Evolutionary conservation across 768 basidiomycete genomes (phyloP).

Genomic region (Suillus placidus): DNA sequence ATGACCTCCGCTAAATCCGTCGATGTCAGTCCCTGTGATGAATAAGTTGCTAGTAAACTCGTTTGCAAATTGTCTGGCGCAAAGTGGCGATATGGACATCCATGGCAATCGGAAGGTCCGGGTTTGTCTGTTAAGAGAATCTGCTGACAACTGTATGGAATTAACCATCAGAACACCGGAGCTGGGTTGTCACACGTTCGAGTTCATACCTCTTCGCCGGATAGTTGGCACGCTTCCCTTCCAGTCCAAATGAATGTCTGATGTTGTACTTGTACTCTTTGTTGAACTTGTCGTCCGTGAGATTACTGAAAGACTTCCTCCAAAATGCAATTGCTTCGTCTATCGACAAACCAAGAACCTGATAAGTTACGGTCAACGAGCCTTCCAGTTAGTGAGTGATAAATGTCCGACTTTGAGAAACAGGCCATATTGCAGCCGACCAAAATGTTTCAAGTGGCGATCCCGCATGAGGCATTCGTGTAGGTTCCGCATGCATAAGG

Average conservation of each 20-base stretch:
- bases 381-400: not conserved
- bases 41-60: constrained; percentile 71
- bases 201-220: constrained; percentile 77
- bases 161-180: constrained; percentile 7
- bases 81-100: constrained; percentile 94
- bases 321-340: constrained; percentile 95
- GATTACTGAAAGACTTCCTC: constrained; percentile 78
- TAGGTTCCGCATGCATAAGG: constrained; percentile 91
- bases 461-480: constrained; percentile 79
- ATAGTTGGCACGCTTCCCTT: constrained; percentile 94
- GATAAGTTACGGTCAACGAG: constrained; percentile 5
- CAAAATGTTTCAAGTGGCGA: constrained; percentile 91
- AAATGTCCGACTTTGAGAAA: constrained; percentile 80
- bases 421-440: constrained; percentile 85
- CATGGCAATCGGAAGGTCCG: constrained; percentile 68
- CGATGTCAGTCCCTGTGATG: constrained; percentile 61
- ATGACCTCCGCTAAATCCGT: constrained; percentile 83
- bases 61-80: constrained; percentile 80
- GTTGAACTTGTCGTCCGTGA: constrained; percentile 95
- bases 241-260: constrained; percentile 90
- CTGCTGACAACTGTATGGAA: constrained; percentile 75
- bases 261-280: constrained; percentile 98
- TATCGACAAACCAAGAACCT: constrained; percentile 92
- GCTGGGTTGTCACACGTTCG: not conserved
- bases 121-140: constrained; percentile 77